phyloP scores from a whole-genome alignment of 2,329 filamentous ascomycete genomes.

The Talaromyces sp. region DNA sequence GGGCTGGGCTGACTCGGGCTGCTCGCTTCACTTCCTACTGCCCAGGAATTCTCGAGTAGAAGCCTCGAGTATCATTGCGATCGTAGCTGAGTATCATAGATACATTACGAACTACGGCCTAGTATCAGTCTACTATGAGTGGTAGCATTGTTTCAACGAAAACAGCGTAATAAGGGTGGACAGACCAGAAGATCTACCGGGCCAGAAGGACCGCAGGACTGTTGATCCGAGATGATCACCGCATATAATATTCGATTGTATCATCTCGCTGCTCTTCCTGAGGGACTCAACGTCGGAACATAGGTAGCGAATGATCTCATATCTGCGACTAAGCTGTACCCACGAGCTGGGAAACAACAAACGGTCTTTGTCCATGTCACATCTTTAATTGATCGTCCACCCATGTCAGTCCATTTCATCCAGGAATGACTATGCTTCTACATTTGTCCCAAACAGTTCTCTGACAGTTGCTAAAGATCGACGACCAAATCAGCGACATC shows the following conservation, averaged over 20 bases:
- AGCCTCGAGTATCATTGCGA: background rate
- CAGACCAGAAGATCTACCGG: background rate
- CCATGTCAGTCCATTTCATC: background rate
- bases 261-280: background rate
- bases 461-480: background rate
- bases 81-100: background rate
- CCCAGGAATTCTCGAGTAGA: background rate
- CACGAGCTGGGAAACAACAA: background rate
- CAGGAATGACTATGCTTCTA: background rate
- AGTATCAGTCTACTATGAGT: background rate
- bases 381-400: background rate
- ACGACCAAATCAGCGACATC: background rate
- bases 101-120: background rate
- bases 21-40: constrained; percentile 2
- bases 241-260: constrained; percentile 3
- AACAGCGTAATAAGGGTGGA: background rate
- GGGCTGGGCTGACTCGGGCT: constrained; percentile 9
- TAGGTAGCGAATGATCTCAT: constrained; percentile 12
- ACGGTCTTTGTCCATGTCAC: background rate
- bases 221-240: constrained; percentile 7
- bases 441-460: background rate
- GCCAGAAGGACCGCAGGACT: background rate
- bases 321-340: constrained; percentile 4
- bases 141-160: background rate
- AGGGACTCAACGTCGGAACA: background rate